These are phyloP conservation scores for Arxiozyma telluris DNA, from an alignment of 1,139 yeast genomes.

Conservation along the genomic window DNA sequence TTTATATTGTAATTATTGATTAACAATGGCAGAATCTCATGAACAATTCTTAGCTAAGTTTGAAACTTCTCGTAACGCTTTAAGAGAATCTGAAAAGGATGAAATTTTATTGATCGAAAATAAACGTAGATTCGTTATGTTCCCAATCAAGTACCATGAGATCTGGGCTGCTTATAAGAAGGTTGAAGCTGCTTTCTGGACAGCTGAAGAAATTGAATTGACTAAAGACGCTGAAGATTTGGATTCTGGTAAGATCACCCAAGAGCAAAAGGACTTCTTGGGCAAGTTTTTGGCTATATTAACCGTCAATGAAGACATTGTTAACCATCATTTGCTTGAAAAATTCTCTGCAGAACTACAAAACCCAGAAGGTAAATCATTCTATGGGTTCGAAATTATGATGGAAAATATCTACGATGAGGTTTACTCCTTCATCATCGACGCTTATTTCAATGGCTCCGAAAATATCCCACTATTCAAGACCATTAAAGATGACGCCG, in stretches of 20 bases:
- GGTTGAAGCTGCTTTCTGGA: conserved; percentile 64
- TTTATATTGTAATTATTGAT: no score
- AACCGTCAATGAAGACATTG: conserved; percentile 97
- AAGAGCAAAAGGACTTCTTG: conserved; percentile 83
- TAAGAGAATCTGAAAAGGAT: conserved; percentile 70
- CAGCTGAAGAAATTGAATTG: conserved; percentile 87
- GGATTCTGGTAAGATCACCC: conserved; percentile 64
- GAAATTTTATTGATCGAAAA: conserved; percentile 88
- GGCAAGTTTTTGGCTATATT: conserved; percentile 94
- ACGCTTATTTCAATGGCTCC: conserved; percentile 91
- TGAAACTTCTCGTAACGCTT: conserved; percentile 55
- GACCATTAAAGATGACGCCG: conserved; percentile 89
- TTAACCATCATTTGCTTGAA: conserved; percentile 93
- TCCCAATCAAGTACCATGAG: conserved; percentile 96
- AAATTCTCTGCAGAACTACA: conserved; percentile 96
- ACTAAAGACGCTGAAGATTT: conserved; percentile 87
- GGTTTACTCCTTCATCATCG: conserved; percentile 89
- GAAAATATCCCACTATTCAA: conserved; percentile 78
- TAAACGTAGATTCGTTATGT: conserved; percentile 81
- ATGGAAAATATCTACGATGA: conserved; percentile 99
- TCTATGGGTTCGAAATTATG: conserved; percentile 98
- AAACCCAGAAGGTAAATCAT: conserved; percentile 95
- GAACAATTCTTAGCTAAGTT: conserved; percentile 46
- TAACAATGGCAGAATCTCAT: conserved; percentile 32
- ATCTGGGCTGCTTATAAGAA: conserved; percentile 98